Conservation (phyloP, 768 basidiomycete species). For the Terana coerulea region DNA sequence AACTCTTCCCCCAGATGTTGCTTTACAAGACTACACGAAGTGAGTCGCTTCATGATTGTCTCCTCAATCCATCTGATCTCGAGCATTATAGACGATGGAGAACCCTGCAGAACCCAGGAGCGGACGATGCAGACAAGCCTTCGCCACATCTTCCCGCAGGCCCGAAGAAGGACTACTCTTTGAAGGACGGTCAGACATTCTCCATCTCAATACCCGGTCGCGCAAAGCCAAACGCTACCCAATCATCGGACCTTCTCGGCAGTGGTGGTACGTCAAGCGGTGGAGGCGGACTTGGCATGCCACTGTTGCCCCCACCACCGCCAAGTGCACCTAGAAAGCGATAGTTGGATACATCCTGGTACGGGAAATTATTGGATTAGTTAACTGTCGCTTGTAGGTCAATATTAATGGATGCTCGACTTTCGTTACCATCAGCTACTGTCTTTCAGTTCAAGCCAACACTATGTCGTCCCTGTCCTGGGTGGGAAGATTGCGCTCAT, state of each 20-base stretch:
- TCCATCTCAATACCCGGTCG: slow-evolving; percentile 89
- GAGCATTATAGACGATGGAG: slow-evolving; percentile 48
- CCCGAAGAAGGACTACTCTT: slow-evolving; percentile 89
- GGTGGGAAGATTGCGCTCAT: too few species aligned
- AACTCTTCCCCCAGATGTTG: slow-evolving; percentile 54
- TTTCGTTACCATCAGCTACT: too few species aligned
- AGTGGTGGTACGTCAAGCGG: slow-evolving; percentile 14
- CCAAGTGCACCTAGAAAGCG: slow-evolving; percentile 58
- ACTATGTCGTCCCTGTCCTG: too few species aligned
- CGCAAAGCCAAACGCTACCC: slow-evolving; percentile 36
- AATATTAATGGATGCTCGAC: too few species aligned
- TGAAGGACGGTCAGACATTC: slow-evolving; percentile 95
- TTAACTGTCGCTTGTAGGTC: too few species aligned
- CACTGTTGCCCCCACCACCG: slow-evolving; percentile 83
- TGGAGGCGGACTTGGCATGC: slow-evolving; percentile 31
- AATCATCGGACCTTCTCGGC: slow-evolving; percentile 34
- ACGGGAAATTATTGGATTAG: too few species aligned
- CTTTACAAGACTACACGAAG: slow-evolving; percentile 85
- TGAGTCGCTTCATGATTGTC: slow-evolving; percentile 24
- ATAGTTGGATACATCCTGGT: too few species aligned
- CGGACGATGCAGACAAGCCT: slow-evolving; percentile 37
- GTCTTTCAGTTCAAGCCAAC: too few species aligned
- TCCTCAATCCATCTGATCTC: slow-evolving; percentile 11
- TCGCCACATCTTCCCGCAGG: slow-evolving; percentile 73
- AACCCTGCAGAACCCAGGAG: slow-evolving; percentile 55